Base-by-base conservation (phyloP, 768 basidiomycete species). In the Kwoniella sp. region DNA sequence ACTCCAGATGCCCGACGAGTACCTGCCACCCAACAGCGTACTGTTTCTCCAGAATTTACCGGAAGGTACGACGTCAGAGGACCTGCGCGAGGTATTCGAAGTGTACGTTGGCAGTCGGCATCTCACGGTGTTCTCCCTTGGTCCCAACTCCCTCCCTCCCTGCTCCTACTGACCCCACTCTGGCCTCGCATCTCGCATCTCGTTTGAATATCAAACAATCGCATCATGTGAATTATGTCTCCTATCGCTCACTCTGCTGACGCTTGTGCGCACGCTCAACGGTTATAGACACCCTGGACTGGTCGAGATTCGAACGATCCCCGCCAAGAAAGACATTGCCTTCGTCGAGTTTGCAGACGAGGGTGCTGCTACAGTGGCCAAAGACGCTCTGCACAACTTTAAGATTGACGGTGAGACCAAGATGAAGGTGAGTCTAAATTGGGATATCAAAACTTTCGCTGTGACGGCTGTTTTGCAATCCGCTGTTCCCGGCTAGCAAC, bases 1-100 rank as follows among this genome's bases (percentile, higher is more conserved):
- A 69, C 89, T 96, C 64, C 91, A 94, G 79, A 96, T 98, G 92
- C 94, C 95, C 44, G 96, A 99, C 88, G 96, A 99, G 80, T 98
- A 97, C 80, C 86, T 99, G 7, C 96, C 96, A 1, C 95, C 96
- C 40, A 99, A 99, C 88, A 93, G 94, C 80, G 95, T 98, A 81
- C 85, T 99, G 55, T 99, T 99, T 86, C 79, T 99, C 68, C 96
- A 99, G 81, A 97, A 97, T 78, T 84, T 99, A 24, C 93, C 94
- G 21, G 92, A 96, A 77, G 88, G 81, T 46, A 92, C 93, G 68
- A 92, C 89, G 58, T 93, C 95, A 77, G 94, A 96, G 57, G 88
- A 90, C 75, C 88, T 99, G 65, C 86, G 89, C 80, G 87, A 87
- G 1, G 83, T 98, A 24, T 98, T 99, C 83, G 88, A 90, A 64